Conservation (phyloP, 2,329 filamentous ascomycete species). For the Ophiostoma sp. region DNA sequence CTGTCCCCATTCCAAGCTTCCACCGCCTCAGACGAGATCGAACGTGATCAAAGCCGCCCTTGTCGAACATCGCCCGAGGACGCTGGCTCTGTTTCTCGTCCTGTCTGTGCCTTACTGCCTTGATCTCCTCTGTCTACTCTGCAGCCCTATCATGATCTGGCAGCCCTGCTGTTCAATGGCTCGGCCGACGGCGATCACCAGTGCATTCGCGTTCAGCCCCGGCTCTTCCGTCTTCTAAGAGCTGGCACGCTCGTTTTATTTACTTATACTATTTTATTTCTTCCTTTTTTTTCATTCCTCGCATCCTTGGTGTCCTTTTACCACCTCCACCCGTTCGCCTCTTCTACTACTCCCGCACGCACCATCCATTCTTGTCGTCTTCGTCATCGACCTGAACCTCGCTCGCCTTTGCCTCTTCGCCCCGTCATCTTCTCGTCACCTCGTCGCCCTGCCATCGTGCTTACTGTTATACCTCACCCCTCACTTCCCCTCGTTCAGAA, state of each 20-base stretch:
- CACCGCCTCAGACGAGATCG: not conserved
- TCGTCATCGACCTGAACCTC: not conserved
- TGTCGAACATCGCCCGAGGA: not conserved
- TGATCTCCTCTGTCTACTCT: not conserved
- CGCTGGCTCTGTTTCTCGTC: not conserved
- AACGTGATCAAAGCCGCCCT: not conserved
- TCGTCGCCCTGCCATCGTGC: too few species aligned
- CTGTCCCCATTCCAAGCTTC: not conserved
- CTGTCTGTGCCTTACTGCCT: not conserved
- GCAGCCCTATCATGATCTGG: slow-evolving; percentile 24
- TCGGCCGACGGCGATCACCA: slow-evolving; percentile 19
- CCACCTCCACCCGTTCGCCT: not conserved
- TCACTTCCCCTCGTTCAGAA: slow-evolving; percentile 30
- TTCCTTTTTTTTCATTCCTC: not conserved
- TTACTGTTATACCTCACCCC: not conserved
- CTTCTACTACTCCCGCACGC: not conserved
- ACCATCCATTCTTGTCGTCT: not conserved
- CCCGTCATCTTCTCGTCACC: not conserved
- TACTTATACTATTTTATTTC: slow-evolving; percentile 6
- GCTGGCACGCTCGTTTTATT: not conserved
- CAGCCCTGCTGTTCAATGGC: slow-evolving; percentile 21
- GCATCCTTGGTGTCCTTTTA: not conserved
- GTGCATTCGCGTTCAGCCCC: slow-evolving; percentile 11
- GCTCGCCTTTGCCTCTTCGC: not conserved
- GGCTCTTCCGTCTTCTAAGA: slow-evolving; percentile 15